These are phyloP conservation scores for Microcyclospora tardicrescens DNA, from an alignment of 2,329 filamentous ascomycete species.

Conservation along the genomic window DNA sequence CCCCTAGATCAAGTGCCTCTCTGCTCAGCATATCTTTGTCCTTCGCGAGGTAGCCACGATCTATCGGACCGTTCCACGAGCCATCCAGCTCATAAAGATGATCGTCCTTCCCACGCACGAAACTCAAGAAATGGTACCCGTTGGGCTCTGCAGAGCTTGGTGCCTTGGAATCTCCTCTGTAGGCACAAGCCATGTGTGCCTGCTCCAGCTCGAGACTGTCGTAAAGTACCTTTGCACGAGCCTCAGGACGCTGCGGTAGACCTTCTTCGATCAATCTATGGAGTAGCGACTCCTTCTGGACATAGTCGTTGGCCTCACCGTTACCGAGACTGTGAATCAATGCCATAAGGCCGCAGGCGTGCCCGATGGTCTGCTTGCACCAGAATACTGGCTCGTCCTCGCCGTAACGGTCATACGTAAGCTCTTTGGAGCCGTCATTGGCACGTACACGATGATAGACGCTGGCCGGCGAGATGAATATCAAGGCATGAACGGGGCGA, in stretches of 20 bases:
- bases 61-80: constrained; percentile 30
- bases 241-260: constrained; percentile 29
- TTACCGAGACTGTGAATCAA: constrained; percentile 43
- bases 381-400: constrained; percentile 41
- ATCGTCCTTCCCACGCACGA: constrained; percentile 34
- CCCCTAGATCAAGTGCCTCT: constrained; percentile 28
- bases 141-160: constrained; percentile 20
- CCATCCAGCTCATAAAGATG: constrained; percentile 38
- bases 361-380: constrained; percentile 45
- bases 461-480: constrained; percentile 38
- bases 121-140: constrained; percentile 34
- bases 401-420: constrained; percentile 35
- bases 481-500: constrained; percentile 40
- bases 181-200: constrained; percentile 31
- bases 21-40: constrained; percentile 34
- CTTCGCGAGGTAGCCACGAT: constrained; percentile 27
- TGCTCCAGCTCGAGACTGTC: constrained; percentile 32
- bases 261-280: constrained; percentile 33
- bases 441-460: constrained; percentile 31
- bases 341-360: constrained; percentile 47
- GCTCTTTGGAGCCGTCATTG: constrained; percentile 24
- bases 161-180: constrained; percentile 27
- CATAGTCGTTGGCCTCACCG: constrained; percentile 29
- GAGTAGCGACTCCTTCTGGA: constrained; percentile 32
- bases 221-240: constrained; percentile 41